These are phyloP conservation scores for Lepraria neglecta DNA, from an alignment of 495 filamentous ascomycete genomes.

Conservation along the genomic window DNA sequence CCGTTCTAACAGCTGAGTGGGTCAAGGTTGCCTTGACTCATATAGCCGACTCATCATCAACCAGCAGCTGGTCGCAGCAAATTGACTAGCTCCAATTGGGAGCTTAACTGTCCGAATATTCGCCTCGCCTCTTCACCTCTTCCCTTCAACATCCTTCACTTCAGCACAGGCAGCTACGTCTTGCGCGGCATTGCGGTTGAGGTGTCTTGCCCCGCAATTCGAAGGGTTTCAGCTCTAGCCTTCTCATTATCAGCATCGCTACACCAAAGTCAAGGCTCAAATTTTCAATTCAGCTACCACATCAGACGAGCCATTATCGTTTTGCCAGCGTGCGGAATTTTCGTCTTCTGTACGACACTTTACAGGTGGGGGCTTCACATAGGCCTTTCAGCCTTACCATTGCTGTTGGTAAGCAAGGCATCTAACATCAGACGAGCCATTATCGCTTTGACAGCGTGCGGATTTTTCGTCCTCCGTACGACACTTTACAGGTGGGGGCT, in stretches of 20 bases:
- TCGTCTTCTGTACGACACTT: background rate
- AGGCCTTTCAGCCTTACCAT: slow-evolving; percentile 3
- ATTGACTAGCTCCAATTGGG: background rate
- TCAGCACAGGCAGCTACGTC: too few species aligned
- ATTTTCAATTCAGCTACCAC: background rate
- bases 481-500: background rate
- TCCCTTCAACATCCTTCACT: too few species aligned
- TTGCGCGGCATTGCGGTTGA: too few species aligned
- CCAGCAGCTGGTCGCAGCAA: background rate
- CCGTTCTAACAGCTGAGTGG: background rate
- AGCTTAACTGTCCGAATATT: background rate
- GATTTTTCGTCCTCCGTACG: too few species aligned
- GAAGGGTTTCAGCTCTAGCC: too few species aligned
- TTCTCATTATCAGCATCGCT: too few species aligned
- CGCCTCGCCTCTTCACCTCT: background rate
- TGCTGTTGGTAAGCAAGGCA: background rate
- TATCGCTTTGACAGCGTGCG: background rate
- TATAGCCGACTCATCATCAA: background rate
- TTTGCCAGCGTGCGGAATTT: too few species aligned
- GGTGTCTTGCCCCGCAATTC: too few species aligned
- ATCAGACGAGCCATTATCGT: background rate
- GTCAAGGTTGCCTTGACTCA: background rate
- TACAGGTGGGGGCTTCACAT: background rate
- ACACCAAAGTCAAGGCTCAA: too few species aligned
- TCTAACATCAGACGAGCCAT: background rate